These are phyloP conservation scores for Apiotrichum siamense DNA, from an alignment of 1,284 basidiomycete genomes.

Conservation along the genomic window DNA sequence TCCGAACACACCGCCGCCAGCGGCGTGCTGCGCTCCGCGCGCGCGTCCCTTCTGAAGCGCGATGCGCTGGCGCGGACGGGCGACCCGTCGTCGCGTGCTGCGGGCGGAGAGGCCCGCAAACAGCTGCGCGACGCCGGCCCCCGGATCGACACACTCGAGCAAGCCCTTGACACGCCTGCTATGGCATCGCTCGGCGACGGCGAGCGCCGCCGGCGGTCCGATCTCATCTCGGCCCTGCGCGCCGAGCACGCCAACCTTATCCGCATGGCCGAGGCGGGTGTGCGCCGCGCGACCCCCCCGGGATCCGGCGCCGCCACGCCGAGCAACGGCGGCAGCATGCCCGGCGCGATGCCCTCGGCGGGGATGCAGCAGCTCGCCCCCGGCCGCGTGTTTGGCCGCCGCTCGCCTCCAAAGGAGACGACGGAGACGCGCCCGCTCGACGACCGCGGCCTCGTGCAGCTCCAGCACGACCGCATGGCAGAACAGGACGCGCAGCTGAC, in stretches of 20 bases:
- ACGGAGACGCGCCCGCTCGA: conserved; percentile 79
- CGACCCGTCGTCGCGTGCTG: conserved; percentile 68
- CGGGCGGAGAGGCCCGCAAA: conserved; percentile 76
- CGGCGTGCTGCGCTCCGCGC: conserved; percentile 66
- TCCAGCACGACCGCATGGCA: conserved; percentile 73
- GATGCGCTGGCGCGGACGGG: conserved; percentile 71
- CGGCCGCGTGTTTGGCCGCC: conserved; percentile 65
- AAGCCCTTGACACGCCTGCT: conserved; percentile 59
- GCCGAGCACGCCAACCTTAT: conserved; percentile 59
- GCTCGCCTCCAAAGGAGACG: conserved; percentile 65
- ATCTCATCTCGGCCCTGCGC: conserved; percentile 71
- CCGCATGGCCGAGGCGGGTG: conserved; percentile 44
- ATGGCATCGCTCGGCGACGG: conserved; percentile 60
- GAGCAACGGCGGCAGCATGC: neutral
- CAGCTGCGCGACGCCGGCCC: conserved; percentile 67
- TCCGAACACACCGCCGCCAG: conserved; percentile 74
- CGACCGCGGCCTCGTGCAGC: conserved; percentile 66
- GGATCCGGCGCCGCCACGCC: neutral
- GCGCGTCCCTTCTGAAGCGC: conserved; percentile 76
- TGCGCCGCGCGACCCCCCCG: conserved; percentile 10
- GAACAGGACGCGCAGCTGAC: conserved; percentile 77
- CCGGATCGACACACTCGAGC: conserved; percentile 63
- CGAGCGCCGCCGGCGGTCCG: conserved; percentile 72
- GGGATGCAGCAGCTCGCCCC: conserved; percentile 21
- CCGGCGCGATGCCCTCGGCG: neutral